These are phyloP conservation scores for Chlamydomonas incerta DNA, from an alignment of 139 green algal genomes.

Conservation along the genomic window DNA sequence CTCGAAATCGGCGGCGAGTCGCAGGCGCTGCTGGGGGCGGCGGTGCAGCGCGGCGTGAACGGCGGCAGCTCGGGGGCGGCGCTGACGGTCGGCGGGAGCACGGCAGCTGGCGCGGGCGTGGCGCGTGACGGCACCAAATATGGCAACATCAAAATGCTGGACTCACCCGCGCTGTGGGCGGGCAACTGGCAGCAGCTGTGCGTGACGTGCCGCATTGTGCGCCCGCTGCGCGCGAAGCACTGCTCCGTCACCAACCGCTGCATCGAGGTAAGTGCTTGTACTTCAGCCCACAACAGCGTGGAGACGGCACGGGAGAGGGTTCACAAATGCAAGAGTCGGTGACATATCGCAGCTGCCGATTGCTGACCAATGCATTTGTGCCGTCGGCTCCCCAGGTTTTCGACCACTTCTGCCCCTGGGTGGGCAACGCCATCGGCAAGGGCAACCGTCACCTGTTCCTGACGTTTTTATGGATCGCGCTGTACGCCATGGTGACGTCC, in stretches of 20 bases:
- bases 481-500: constrained; percentile 74
- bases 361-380: too few relatives aligned
- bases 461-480: constrained; percentile 88
- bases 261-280: constrained; percentile 72
- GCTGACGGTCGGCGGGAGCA: neutral
- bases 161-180: constrained; percentile 88
- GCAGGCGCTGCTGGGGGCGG: neutral
- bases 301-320: too few relatives aligned
- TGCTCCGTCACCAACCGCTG: constrained; percentile 88
- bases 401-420: constrained; percentile 99
- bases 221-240: constrained; percentile 94
- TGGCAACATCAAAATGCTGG: constrained; percentile 58
- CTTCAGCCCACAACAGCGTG: too few relatives aligned
- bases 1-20: too few relatives aligned
- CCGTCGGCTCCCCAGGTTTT: constrained; percentile 74
- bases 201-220: constrained; percentile 92
- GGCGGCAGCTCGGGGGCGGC: neutral
- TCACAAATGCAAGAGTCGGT: too few relatives aligned
- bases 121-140: neutral
- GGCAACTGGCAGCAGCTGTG: constrained; percentile 93
- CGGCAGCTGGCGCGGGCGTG: neutral
- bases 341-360: too few relatives aligned
- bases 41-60: neutral
- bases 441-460: constrained; percentile 88
- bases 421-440: constrained; percentile 91